Conservation (phyloP, 2,329 filamentous ascomycete genomes). For the Fusarium brachygibbosum region DNA sequence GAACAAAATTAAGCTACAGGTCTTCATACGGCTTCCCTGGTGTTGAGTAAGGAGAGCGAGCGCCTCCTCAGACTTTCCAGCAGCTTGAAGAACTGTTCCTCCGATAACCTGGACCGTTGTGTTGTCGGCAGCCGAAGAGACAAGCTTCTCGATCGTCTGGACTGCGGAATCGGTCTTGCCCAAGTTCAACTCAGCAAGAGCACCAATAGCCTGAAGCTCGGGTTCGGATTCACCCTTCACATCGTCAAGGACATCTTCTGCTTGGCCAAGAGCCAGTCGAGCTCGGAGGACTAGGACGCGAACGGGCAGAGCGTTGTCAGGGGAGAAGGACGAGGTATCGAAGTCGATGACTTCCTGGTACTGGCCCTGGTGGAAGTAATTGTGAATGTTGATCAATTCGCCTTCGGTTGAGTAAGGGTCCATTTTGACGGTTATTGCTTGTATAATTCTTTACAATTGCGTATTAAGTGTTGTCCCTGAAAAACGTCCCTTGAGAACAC, state of each 20-base stretch:
- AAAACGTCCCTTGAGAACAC: slow-evolving; percentile 49
- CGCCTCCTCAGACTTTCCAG: slow-evolving; percentile 87
- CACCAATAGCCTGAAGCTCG: slow-evolving; percentile 81
- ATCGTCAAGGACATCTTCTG: slow-evolving; percentile 77
- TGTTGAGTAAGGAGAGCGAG: slow-evolving; percentile 84
- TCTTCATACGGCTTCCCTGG: slow-evolving; percentile 81
- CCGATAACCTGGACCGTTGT: slow-evolving; percentile 83
- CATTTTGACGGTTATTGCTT: slow-evolving; percentile 61
- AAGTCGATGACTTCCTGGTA: slow-evolving; percentile 89
- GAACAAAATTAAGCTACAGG: background rate
- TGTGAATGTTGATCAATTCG: slow-evolving; percentile 79
- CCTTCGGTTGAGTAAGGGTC: slow-evolving; percentile 79
- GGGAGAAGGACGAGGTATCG: slow-evolving; percentile 82
- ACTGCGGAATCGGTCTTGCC: slow-evolving; percentile 75
- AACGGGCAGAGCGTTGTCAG: slow-evolving; percentile 81
- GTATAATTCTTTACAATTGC: slow-evolving; percentile 22
- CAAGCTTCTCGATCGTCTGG: slow-evolving; percentile 74
- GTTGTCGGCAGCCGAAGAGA: slow-evolving; percentile 77
- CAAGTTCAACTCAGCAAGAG: slow-evolving; percentile 76
- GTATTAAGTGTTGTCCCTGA: slow-evolving; percentile 34
- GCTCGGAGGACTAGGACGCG: slow-evolving; percentile 85
- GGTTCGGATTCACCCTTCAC: slow-evolving; percentile 75
- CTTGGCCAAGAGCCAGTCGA: slow-evolving; percentile 84
- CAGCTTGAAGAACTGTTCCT: slow-evolving; percentile 84
- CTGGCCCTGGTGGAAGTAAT: slow-evolving; percentile 82